Evolutionary conservation across 768 basidiomycete species (phyloP), one percentile per base, ranked within the genome.

Genomic region (Amanita jacksonii): DNA sequence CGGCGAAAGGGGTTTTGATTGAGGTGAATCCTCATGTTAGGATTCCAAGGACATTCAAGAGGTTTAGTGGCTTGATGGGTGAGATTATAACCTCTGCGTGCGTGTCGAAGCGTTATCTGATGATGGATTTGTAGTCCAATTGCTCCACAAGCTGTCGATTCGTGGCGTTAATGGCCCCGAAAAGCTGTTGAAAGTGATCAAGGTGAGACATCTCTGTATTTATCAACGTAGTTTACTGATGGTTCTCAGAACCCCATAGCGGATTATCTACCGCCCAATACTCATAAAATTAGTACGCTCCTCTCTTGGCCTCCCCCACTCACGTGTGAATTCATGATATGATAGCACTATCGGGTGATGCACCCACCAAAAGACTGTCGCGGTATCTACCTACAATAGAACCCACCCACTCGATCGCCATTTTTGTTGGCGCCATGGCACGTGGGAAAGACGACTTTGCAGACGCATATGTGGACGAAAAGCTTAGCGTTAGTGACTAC

Each of bases 21-120:
- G 94, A 99, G 65, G 91, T 98, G 53, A 98, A 99, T 62, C 96
- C 96, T 2, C 85, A 89, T 64, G 92, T 98, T 8, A 78, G 96
- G 45, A 99, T 99, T 55, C 96, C 96, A 8, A 76, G 96, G 50
- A 99, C 96, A 9, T 98, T 99, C 66, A 99, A 99, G 66, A 80
- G 96, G 8, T 99, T 99, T 65, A 91, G 89, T 46, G 96, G 96
- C 16, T 70, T 99, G 51, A 99, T 99, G 96, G 93, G 92, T 94
- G 72, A 49, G 57, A 48, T n/a, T n/a, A n/a, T n/a, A n/a, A n/a
- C n/a, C n/a, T n/a, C n/a, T n/a, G n/a, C n/a, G n/a, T 5, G 16
- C 25, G 7, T 10, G 27, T 16, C 33, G 0, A n/a, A 5, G 7
- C 13, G 32, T 39, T 25, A 24, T 36, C 41, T 3, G 3, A 8